Percentiles rank a stretch among this genome's conserved stretches.
These are phyloP conservation scores for Arabidopsis lyrata DNA, from an alignment of 441 rosid species.

Conservation along the genomic window DNA sequence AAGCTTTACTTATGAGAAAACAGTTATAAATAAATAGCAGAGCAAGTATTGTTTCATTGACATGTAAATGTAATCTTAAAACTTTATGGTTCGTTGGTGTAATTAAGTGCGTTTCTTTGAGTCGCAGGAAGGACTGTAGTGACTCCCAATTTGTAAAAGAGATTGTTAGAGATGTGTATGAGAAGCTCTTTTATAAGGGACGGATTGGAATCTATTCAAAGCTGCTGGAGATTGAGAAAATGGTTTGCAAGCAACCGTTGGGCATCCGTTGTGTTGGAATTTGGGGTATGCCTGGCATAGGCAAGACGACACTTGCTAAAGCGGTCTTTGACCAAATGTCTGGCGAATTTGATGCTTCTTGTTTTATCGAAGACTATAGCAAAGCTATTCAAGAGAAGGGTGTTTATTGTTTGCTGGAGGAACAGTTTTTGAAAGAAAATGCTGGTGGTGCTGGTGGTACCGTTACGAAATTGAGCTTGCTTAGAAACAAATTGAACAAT, in stretches of 20 bases:
- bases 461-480: not conserved
- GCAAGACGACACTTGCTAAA: constrained; percentile 40
- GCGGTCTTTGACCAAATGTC: constrained; percentile 26
- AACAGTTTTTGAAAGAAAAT: not conserved
- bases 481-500: not conserved
- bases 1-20: too few relatives aligned
- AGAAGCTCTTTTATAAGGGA: not conserved
- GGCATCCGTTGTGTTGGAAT: constrained; percentile 42
- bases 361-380: constrained; percentile 27
- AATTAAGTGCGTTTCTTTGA: too few relatives aligned
- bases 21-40: too few relatives aligned
- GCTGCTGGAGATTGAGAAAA: constrained; percentile 14
- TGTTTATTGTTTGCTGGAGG: not conserved
- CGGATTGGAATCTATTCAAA: constrained; percentile 34
- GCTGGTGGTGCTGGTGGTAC: not conserved
- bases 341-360: constrained; percentile 18
- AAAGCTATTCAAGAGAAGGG: constrained; percentile 1
- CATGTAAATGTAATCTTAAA: too few relatives aligned
- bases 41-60: too few relatives aligned
- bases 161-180: constrained; percentile 32
- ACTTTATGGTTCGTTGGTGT: too few relatives aligned
- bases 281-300: constrained; percentile 55
- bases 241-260: constrained; percentile 1
- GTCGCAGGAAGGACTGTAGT: constrained; percentile 21
- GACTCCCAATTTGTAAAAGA: constrained; percentile 46